These are phyloP conservation scores for Golovinomyces cichoracearum DNA, from an alignment of 2,329 filamentous ascomycete genomes.

Conservation along the genomic window DNA sequence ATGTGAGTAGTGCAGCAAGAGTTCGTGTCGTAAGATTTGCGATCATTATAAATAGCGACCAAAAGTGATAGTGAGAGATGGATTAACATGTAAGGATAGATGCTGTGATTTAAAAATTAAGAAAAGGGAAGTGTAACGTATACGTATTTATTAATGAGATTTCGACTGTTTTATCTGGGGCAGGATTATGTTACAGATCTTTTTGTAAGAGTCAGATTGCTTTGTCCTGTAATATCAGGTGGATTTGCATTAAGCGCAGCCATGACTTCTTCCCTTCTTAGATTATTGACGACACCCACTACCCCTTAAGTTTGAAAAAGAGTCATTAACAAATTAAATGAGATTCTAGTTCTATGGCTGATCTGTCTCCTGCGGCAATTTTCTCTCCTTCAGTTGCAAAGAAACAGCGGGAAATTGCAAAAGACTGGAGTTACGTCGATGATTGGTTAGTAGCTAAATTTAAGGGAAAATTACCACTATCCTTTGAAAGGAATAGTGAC, in stretches of 20 bases:
- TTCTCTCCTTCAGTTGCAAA: constrained; percentile 45
- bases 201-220: too few species aligned
- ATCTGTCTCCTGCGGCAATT: constrained; percentile 24
- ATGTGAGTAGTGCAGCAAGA: constrained; percentile 22
- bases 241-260: too few species aligned
- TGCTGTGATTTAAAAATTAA: too few species aligned
- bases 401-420: constrained; percentile 54
- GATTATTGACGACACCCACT: neutral
- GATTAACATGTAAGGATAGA: too few species aligned
- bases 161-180: too few species aligned
- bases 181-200: too few species aligned
- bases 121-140: too few species aligned
- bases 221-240: too few species aligned
- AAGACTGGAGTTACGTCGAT: constrained; percentile 78
- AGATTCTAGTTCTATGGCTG: constrained; percentile 14
- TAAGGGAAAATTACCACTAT: constrained; percentile 32
- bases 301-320: neutral
- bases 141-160: too few species aligned
- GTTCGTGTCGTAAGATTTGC: constrained; percentile 27
- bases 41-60: constrained; percentile 25
- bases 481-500: constrained; percentile 67
- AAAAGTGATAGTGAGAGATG: too few species aligned
- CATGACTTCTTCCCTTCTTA: neutral
- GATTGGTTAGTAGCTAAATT: constrained; percentile 54
- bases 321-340: too few species aligned